Evolutionary conservation across 306 rosid species (phyloP).

Genomic region (Phaseolus lunatus): DNA sequence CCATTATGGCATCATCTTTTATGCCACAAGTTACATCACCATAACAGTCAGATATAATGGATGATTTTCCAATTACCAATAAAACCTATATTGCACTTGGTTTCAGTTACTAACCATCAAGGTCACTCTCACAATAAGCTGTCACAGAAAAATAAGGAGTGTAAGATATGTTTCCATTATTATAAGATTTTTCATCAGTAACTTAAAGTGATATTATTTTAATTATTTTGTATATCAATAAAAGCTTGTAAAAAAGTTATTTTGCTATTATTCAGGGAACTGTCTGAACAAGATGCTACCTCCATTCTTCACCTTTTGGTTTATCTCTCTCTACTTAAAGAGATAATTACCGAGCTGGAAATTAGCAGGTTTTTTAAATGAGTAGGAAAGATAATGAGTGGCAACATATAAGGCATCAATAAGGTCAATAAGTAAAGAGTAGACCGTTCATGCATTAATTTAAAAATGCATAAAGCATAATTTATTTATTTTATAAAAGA

Average conservation of each 20-base stretch:
- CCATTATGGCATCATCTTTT: slow-evolving; percentile 7
- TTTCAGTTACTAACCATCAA: slow-evolving; percentile 13
- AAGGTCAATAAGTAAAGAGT: not conserved
- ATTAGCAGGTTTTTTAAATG: not conserved
- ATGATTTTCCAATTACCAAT: slow-evolving; percentile 32
- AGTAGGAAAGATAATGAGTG: not conserved
- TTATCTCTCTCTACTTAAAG: not conserved
- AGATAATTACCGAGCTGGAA: not conserved
- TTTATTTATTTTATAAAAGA: not conserved
- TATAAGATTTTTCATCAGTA: not conserved
- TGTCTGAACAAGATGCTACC: not conserved
- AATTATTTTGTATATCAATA: not conserved
- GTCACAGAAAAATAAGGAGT: not conserved
- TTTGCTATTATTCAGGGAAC: not conserved
- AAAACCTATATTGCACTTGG: slow-evolving; percentile 18
- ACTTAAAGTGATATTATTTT: not conserved
- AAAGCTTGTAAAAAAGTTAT: not conserved
- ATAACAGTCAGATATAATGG: not conserved
- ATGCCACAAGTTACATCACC: slow-evolving; percentile 19
- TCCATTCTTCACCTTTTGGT: not conserved
- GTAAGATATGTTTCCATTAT: not conserved
- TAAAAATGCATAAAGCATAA: not conserved
- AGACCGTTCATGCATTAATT: not conserved
- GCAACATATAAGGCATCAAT: not conserved
- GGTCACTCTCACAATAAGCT: slow-evolving; percentile 20